Evolutionary conservation across 2,329 filamentous ascomycete species (phyloP).

Genomic region (Ascochyta clinopodiicola): DNA sequence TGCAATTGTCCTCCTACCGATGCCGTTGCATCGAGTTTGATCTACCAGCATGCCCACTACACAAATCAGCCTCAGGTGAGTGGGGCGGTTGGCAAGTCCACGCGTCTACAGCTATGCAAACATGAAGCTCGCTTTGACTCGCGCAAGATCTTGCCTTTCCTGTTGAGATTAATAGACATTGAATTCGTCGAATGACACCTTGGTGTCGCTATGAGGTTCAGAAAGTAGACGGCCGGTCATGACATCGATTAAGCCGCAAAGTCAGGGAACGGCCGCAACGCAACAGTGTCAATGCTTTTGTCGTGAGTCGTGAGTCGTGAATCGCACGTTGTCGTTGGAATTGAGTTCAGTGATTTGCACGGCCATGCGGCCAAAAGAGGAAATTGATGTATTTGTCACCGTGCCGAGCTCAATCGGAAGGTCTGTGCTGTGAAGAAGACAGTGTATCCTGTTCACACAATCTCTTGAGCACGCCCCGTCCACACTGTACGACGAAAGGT

Average conservation of each 20-base stretch:
- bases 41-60: neutral
- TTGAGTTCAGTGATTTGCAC: slow-evolving; percentile 24
- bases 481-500: slow-evolving; percentile 17
- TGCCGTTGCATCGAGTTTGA: neutral
- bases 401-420: slow-evolving; percentile 2
- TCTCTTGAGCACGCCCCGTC: neutral
- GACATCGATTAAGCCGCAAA: neutral
- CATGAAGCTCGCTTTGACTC: neutral
- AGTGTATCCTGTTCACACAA: slow-evolving; percentile 6
- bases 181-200: neutral
- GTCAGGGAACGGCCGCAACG: neutral
- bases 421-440: slow-evolving; percentile 5
- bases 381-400: slow-evolving; percentile 24
- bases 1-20: neutral
- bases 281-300: neutral
- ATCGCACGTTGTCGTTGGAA: slow-evolving; percentile 12
- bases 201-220: neutral
- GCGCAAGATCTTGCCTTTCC: neutral
- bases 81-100: neutral
- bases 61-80: neutral
- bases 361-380: slow-evolving; percentile 8
- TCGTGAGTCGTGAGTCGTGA: slow-evolving; percentile 1
- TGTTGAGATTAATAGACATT: neutral
- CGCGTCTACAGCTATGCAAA: neutral
- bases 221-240: neutral